A percentile compares a stretch with the other conserved stretches of the same genome.
Conservation (phyloP, 495 filamentous ascomycete species). For the Aspergillus coremiiformis region DNA sequence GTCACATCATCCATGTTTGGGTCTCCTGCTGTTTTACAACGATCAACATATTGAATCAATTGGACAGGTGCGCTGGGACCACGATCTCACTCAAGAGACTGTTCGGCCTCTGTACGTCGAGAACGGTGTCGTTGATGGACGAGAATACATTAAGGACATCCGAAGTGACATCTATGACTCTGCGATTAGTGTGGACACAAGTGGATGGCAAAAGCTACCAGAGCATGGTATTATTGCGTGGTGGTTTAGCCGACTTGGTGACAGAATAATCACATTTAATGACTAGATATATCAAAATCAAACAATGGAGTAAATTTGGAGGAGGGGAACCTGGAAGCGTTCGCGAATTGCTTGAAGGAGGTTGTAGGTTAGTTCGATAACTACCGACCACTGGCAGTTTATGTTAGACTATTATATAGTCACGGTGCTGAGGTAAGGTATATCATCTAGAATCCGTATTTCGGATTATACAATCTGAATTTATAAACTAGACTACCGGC, state of each 20-base stretch:
- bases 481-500: too few species aligned
- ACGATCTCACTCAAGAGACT: conserved; percentile 1
- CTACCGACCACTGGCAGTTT: too few species aligned
- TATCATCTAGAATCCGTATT: too few species aligned
- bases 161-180: not conserved
- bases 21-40: not conserved
- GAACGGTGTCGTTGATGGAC: not conserved
- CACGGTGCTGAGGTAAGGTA: too few species aligned
- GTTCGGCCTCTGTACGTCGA: not conserved
- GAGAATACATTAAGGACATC: conserved; percentile 10
- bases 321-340: too few species aligned
- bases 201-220: conserved; percentile 2
- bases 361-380: too few species aligned
- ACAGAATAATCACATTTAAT: conserved; percentile 5
- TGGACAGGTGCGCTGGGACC: conserved; percentile 12
- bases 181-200: not conserved
- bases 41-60: conserved; percentile 10
- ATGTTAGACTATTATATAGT: too few species aligned
- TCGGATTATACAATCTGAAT: too few species aligned
- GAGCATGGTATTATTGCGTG: conserved; percentile 3
- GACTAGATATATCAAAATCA: too few species aligned
- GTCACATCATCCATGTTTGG: conserved; percentile 1
- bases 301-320: too few species aligned
- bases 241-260: conserved; percentile 4
- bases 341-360: too few species aligned